Conservation (phyloP, 75 land plant species). For the Cunninghamia lanceolata region DNA sequence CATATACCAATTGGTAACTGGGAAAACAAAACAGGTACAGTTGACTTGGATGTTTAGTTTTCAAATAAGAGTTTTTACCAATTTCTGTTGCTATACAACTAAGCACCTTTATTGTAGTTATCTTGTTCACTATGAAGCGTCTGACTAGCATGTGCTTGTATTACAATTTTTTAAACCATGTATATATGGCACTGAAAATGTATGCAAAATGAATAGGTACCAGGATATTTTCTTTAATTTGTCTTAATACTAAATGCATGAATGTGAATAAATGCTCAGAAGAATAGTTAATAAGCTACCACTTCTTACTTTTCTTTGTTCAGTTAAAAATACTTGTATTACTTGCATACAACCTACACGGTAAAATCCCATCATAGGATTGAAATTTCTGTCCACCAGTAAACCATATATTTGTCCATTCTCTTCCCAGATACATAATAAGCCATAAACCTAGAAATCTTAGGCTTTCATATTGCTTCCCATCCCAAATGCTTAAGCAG, state of each 20-base stretch:
- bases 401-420: neutral
- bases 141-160: neutral
- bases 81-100: neutral
- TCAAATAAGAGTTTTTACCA: neutral
- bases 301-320: neutral
- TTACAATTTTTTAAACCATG: neutral
- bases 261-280: neutral
- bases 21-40: constrained; percentile 84
- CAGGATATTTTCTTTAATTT: neutral
- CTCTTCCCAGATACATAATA: neutral
- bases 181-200: neutral
- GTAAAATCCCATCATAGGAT: neutral
- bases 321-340: neutral
- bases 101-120: neutral
- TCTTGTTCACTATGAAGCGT: neutral
- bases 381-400: neutral
- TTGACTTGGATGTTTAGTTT: neutral
- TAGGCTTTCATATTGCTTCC: neutral
- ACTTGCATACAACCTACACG: neutral
- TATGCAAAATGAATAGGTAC: neutral
- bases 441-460: neutral
- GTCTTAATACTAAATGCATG: neutral
- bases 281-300: neutral
- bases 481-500: neutral
- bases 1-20: constrained; percentile 77